These are phyloP conservation scores for Cordyceps cateniannulata DNA, from an alignment of 2,329 filamentous ascomycete genomes.

Conservation along the genomic window DNA sequence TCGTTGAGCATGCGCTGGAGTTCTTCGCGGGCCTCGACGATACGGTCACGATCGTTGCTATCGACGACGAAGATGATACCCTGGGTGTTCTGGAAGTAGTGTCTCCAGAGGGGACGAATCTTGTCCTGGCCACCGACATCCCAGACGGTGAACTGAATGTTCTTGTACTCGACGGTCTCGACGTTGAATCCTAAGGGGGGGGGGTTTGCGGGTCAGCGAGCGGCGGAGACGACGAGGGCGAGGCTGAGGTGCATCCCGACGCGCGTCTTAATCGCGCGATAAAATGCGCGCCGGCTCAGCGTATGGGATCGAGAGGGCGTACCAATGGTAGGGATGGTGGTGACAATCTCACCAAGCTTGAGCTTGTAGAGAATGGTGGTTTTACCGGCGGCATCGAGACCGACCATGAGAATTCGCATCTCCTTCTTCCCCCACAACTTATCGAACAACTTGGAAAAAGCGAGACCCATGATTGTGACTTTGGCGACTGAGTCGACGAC, in stretches of 20 bases:
- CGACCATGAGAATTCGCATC: slow-evolving; percentile 99
- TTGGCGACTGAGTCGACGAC: slow-evolving; percentile 26
- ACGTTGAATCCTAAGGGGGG: slow-evolving; percentile 81
- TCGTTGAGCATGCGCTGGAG: slow-evolving; percentile 98
- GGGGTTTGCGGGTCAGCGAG: slow-evolving; percentile 3
- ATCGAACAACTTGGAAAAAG: slow-evolving; percentile 94
- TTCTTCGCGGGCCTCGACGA: slow-evolving; percentile 94
- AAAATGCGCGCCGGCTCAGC: background rate
- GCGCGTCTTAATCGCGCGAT: background rate
- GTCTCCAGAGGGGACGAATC: slow-evolving; percentile 98
- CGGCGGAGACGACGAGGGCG: background rate
- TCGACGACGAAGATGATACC: slow-evolving; percentile 99
- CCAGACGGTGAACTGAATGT: slow-evolving; percentile 99
- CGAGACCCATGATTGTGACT: slow-evolving; percentile 87
- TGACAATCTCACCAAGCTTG: slow-evolving; percentile 98
- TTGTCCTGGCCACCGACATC: slow-evolving; percentile 99
- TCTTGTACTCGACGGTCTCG: slow-evolving; percentile 99
- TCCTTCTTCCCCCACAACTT: slow-evolving; percentile 99
- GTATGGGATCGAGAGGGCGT: slow-evolving; percentile 31
- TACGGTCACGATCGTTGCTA: slow-evolving; percentile 96
- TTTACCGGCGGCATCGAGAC: slow-evolving; percentile 98
- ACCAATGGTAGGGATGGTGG: slow-evolving; percentile 98
- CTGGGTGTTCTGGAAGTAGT: slow-evolving; percentile 99
- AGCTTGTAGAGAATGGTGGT: slow-evolving; percentile 99
- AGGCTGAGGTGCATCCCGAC: background rate